Evolutionary conservation across 305 asterid species (phyloP), one percentile per base, ranked within the genome.

Genomic region (Withania somnifera): DNA sequence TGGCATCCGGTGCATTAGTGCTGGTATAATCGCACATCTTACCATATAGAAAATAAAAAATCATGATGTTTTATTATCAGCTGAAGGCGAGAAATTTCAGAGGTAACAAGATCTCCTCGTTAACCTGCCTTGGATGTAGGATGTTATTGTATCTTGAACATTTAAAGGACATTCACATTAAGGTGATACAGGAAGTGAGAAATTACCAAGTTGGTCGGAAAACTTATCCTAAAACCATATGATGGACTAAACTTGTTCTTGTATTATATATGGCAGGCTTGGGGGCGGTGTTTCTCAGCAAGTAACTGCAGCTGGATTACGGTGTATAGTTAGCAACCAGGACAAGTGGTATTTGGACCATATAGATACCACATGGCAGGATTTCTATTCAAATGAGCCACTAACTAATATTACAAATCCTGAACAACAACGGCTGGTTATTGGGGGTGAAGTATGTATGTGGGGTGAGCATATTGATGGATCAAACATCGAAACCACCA

Each of bases 301-400:
- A 66, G 99, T 90, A 30, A 95, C 91, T 26, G 90, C 92, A 54
- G 89, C 90, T 0, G 99, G 99, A n/a, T 83, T 96, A 58, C 95
- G 98, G 79, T 96, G 99, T 85, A 93, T 96, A 3, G 98, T 96
- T 20, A 96, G 99, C 86, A 94, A 96, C 91, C 99, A 96, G 83
- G 99, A 93, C 80, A 91, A 86, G 88, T 96, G 99, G 99, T 96
- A 96, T 81, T 84, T 96, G 92, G 94, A 96, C 75, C 94, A 96
- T 83, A 76, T 96, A 87, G 97, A 94, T 73, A 89, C 94, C 5
- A 60, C 88, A 24, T 96, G 99, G 99, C 88, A 94, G 77, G 97
- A 67, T 22, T 90, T 94, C 88, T 96, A 96, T 86, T n/a, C 83
- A n/a, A 94, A 94, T 11, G 98, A 96, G 86, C 99, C 99, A 4